Conservation (phyloP, 805 yeast genomes). For the Starmerella cellae region DNA sequence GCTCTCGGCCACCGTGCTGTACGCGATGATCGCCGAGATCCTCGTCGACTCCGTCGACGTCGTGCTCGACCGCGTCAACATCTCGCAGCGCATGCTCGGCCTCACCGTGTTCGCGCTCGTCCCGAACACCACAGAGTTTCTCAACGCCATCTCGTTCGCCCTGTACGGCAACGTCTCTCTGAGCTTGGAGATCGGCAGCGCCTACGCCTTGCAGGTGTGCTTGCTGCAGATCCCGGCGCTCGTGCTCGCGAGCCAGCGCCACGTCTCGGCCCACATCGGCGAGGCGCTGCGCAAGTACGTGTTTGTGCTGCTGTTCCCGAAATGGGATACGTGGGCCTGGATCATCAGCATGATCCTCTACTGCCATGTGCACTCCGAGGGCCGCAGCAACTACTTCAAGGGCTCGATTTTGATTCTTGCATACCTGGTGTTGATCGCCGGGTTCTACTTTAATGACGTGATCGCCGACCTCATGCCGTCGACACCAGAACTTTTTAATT, state of each 20-base stretch:
- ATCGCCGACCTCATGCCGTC: constrained; percentile 25
- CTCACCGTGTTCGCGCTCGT: constrained; percentile 89
- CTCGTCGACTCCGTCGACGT: constrained; percentile 85
- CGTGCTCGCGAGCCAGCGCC: constrained; percentile 55
- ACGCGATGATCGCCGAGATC: constrained; percentile 89
- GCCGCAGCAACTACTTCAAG: constrained; percentile 90
- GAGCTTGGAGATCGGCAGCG: constrained; percentile 96
- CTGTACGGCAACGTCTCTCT: constrained; percentile 90
- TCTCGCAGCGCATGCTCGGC: constrained; percentile 83
- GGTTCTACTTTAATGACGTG: constrained; percentile 55
- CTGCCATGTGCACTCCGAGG: constrained; percentile 91
- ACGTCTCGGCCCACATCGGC: constrained; percentile 10
- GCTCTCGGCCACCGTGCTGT: constrained; percentile 68
- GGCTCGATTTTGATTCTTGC: constrained; percentile 76
- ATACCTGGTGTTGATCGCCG: constrained; percentile 61
- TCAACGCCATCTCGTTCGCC: constrained; percentile 94
- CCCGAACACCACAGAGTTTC: constrained; percentile 92
- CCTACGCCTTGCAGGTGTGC: constrained; percentile 92
- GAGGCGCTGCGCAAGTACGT: constrained; percentile 24
- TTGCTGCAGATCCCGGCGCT: constrained; percentile 84
- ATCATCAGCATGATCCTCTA: constrained; percentile 76
- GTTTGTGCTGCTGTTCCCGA: constrained; percentile 79
- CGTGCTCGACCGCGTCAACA: constrained; percentile 63
- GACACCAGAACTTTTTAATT: not conserved
- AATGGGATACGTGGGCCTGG: constrained; percentile 86